Base-by-base conservation (phyloP, 2,329 filamentous ascomycete genomes). In the Claviceps pusilla region DNA sequence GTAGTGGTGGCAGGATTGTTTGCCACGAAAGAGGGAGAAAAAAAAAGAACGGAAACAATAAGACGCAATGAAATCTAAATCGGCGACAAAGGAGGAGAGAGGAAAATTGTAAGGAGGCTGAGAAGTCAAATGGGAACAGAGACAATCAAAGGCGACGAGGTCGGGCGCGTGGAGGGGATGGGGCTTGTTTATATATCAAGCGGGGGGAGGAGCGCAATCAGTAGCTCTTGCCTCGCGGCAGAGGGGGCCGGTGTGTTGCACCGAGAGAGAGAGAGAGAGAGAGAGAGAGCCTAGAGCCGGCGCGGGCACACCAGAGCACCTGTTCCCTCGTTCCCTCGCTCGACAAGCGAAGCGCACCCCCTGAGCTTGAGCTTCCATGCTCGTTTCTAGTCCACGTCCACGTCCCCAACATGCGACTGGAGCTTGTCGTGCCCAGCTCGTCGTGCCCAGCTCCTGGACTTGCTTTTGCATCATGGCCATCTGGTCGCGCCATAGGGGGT, bases 121-220 rank as follows among this genome's bases (percentile, higher is more conserved):
- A 39, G 29, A 28, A 50, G 52, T 48, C 43, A 43, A 55, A 54
- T 39, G 48, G 54, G 47, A 52, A 31, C 66, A 69, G 69, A 66
- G 64, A 66, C 65, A 68, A 60, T 54, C 54, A 60, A 51, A 56
- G 59, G 29, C 58, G 66, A 68, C 68, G 66, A 66, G 67, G 71
- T 71, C 71, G 76, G 73, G 74, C 73, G 75, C 75, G 76, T 65
- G 71, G 73, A 69, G 71, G 72, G 72, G 67, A 66, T 55, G 66
- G 73, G 72, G 69, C 67, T 69, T 76, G 74, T 78, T 81, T 80
- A 80, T 81, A 81, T 80, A 74, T 72, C 70, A 71, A 74, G 76
- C 75, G 72, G 73, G 71, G 70, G 70, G 68, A 72, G 70, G 69
- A 71, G 67, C 73, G 71, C 76, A 78, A 79, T 78, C 76, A 78